Evolutionary conservation across 148 eudicot species (phyloP).

Genomic region (Chenopodium quinoa): DNA sequence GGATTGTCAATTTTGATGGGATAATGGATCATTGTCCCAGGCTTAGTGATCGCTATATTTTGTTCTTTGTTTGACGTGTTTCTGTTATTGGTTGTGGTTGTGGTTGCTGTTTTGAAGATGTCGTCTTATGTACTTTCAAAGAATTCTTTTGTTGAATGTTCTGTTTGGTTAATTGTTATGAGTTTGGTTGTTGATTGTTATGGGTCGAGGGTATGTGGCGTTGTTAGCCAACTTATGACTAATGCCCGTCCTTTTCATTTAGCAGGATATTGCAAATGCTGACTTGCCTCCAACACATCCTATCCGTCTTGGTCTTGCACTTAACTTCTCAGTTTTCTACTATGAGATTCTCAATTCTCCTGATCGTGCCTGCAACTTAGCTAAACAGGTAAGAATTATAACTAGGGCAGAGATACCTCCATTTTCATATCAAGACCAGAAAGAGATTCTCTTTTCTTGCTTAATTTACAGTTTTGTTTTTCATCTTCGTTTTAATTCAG

Average conservation of each 20-base stretch:
- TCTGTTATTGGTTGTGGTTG: background rate
- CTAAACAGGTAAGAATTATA: slow-evolving; percentile 44
- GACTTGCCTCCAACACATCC: slow-evolving; percentile 67
- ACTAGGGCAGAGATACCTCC: background rate
- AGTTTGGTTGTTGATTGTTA: background rate
- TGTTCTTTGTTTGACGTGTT: background rate
- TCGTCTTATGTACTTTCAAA: background rate
- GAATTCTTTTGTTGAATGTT: background rate
- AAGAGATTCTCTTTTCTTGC: background rate
- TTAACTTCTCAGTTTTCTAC: slow-evolving; percentile 64
- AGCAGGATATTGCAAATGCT: slow-evolving; percentile 57
- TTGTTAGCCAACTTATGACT: background rate
- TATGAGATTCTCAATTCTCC: slow-evolving; percentile 63
- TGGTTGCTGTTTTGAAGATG: background rate
- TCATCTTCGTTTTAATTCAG: background rate
- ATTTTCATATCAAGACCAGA: too few relatives aligned
- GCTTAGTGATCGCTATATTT: background rate
- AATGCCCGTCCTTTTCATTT: background rate
- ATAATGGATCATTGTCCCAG: background rate
- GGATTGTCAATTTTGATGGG: background rate
- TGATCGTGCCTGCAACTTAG: slow-evolving; percentile 56
- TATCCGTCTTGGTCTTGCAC: slow-evolving; percentile 56
- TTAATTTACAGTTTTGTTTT: background rate
- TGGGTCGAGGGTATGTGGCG: background rate
- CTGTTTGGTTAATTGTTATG: background rate